Percentiles rank a stretch among this genome's conserved stretches.
Conservation (phyloP, 169 alveolate species). For the Hepatocystis sp. region DNA sequence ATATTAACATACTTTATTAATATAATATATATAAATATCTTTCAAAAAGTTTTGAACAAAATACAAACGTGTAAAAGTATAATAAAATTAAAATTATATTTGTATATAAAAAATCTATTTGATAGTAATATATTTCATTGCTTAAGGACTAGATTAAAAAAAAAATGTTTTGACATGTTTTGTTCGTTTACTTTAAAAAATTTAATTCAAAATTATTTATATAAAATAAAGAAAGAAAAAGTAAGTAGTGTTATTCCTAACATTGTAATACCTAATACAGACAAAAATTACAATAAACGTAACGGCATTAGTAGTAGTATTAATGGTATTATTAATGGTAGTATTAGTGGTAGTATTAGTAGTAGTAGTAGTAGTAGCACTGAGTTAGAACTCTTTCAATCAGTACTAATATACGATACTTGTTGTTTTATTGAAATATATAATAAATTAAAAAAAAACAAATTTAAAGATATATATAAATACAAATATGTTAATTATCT, state of each 20-base stretch:
- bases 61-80: slow-evolving; percentile 52
- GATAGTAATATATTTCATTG: slow-evolving; percentile 46
- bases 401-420: slow-evolving; percentile 62
- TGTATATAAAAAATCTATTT: slow-evolving; percentile 43
- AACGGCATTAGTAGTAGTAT: too few species aligned
- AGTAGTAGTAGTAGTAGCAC: too few species aligned
- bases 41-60: slow-evolving; percentile 50
- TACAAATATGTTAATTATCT: slow-evolving; percentile 57
- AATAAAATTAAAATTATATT: slow-evolving; percentile 51
- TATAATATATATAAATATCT: slow-evolving; percentile 48
- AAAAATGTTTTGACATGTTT: slow-evolving; percentile 46
- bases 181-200: slow-evolving; percentile 59
- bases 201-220: slow-evolving; percentile 61
- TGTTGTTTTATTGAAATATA: slow-evolving; percentile 70
- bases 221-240: slow-evolving; percentile 60
- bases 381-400: slow-evolving; percentile 49
- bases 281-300: too few species aligned
- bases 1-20: slow-evolving; percentile 26
- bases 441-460: slow-evolving; percentile 16
- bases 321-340: too few species aligned
- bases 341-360: too few species aligned
- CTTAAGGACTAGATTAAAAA: slow-evolving; percentile 44
- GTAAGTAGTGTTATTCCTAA: too few species aligned
- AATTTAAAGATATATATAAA: slow-evolving; percentile 39
- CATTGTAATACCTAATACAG: too few species aligned